A percentile compares a stretch with the other conserved stretches of the same genome.
These are phyloP conservation scores for Neofusicoccum parvum DNA, from an alignment of 2,329 filamentous ascomycete genomes.

Conservation along the genomic window DNA sequence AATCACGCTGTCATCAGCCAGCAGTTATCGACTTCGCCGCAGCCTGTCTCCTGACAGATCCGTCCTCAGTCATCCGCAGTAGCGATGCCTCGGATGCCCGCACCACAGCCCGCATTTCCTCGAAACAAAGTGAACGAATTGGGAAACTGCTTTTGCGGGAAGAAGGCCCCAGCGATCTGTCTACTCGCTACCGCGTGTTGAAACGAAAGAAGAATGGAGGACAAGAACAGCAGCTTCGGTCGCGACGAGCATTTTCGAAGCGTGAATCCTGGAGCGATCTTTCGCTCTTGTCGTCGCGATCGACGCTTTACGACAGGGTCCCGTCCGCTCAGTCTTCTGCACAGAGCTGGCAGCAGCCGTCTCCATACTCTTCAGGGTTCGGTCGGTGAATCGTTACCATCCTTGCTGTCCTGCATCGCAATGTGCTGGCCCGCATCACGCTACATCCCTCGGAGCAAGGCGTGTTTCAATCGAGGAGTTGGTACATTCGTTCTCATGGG, in stretches of 20 bases:
- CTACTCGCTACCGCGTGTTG: not conserved
- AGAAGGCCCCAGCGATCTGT: not conserved
- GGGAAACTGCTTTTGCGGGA: slow-evolving; percentile 8
- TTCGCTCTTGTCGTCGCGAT: not conserved
- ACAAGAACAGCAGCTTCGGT: not conserved
- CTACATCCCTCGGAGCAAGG: too few relatives aligned
- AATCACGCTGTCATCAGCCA: not conserved
- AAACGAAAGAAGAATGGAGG: not conserved
- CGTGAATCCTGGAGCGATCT: not conserved
- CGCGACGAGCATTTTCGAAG: not conserved
- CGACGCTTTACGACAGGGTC: not conserved
- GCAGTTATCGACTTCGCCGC: slow-evolving; percentile 3
- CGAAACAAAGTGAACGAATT: not conserved
- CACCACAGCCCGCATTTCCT: not conserved
- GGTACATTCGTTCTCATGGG: too few relatives aligned
- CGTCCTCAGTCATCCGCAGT: not conserved
- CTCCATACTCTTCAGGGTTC: too few relatives aligned
- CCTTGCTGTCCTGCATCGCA: too few relatives aligned
- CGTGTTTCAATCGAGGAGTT: too few relatives aligned
- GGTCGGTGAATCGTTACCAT: too few relatives aligned
- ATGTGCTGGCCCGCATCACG: too few relatives aligned
- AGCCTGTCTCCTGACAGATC: not conserved
- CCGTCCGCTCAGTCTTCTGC: not conserved
- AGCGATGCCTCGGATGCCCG: not conserved
- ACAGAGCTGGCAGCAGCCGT: not conserved